Evolutionary conservation across 768 basidiomycete species (phyloP).

Genomic region (Leucogyrophana mollusca): DNA sequence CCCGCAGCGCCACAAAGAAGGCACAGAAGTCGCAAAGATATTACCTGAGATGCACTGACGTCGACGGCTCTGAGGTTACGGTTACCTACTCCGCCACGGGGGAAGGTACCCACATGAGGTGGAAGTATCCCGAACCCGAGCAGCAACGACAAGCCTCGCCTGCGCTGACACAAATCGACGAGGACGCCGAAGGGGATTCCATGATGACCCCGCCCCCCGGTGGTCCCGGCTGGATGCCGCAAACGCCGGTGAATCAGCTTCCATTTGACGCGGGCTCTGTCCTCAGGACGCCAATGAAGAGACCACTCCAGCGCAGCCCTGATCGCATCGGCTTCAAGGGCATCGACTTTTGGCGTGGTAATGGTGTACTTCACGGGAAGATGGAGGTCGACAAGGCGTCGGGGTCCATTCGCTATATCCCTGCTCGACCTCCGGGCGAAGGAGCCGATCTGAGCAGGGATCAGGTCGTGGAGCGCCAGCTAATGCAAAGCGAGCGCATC

Average conservation of each 20-base stretch:
- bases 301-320: constrained; percentile 27
- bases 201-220: constrained; percentile 9
- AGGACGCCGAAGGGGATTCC: constrained; percentile 8
- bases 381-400: background rate
- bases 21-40: constrained; percentile 13
- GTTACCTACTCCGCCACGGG: constrained; percentile 12
- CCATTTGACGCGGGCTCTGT: constrained; percentile 30
- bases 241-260: constrained; percentile 18
- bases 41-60: constrained; percentile 12
- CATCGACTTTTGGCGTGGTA: constrained; percentile 18
- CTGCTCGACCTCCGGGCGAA: constrained; percentile 19
- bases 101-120: constrained; percentile 7
- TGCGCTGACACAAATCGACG: background rate
- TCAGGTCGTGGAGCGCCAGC: constrained; percentile 5
- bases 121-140: constrained; percentile 11
- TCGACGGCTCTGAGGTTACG: constrained; percentile 8
- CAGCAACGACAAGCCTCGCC: background rate
- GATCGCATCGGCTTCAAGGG: constrained; percentile 27
- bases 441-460: constrained; percentile 14
- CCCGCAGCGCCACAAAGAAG: constrained; percentile 6
- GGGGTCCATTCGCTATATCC: constrained; percentile 14
- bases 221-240: constrained; percentile 6
- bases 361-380: background rate
- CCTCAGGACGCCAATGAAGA: constrained; percentile 27
- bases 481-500: constrained; percentile 5